These are phyloP conservation scores for Coemansia sp. DNA, from an alignment of 371 early-diverging fungal genomes.

Conservation along the genomic window DNA sequence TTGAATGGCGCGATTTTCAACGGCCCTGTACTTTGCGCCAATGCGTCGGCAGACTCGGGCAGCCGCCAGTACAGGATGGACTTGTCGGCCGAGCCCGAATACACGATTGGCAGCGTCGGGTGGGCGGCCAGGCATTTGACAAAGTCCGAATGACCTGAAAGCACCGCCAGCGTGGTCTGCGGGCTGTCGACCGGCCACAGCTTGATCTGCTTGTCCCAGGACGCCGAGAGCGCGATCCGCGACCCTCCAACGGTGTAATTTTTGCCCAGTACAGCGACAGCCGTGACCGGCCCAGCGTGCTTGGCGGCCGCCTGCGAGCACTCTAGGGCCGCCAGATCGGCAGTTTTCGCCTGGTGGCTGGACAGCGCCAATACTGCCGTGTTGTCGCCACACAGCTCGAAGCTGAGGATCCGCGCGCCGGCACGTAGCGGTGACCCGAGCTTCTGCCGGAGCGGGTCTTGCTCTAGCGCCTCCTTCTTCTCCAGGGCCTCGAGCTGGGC, in stretches of 20 bases:
- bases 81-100: constrained; percentile 49
- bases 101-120: constrained; percentile 32
- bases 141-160: constrained; percentile 61
- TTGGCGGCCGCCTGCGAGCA: constrained; percentile 11
- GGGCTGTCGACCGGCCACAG: constrained; percentile 56
- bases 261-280: constrained; percentile 28
- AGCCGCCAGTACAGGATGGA: constrained; percentile 38
- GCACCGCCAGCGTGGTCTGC: constrained; percentile 42
- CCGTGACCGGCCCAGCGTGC: constrained; percentile 40
- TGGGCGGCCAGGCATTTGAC: constrained; percentile 55
- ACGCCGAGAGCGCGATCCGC: constrained; percentile 47
- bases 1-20: constrained; percentile 24
- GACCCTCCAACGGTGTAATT: constrained; percentile 18
- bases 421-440: constrained; percentile 37
- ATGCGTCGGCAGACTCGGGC: constrained; percentile 13
- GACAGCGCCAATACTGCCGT: constrained; percentile 36
- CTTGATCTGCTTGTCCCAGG: constrained; percentile 63
- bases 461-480: constrained; percentile 31
- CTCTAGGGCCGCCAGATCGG: constrained; percentile 15
- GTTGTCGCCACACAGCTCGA: constrained; percentile 23
- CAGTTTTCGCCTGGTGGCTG: constrained; percentile 36
- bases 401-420: constrained; percentile 30
- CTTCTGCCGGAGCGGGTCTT: constrained; percentile 37
- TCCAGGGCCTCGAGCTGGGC: constrained; percentile 49
- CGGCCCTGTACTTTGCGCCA: constrained; percentile 1